Conservation (phyloP, 2,329 filamentous ascomycete genomes). For the Neofusicoccum umdonicola region DNA sequence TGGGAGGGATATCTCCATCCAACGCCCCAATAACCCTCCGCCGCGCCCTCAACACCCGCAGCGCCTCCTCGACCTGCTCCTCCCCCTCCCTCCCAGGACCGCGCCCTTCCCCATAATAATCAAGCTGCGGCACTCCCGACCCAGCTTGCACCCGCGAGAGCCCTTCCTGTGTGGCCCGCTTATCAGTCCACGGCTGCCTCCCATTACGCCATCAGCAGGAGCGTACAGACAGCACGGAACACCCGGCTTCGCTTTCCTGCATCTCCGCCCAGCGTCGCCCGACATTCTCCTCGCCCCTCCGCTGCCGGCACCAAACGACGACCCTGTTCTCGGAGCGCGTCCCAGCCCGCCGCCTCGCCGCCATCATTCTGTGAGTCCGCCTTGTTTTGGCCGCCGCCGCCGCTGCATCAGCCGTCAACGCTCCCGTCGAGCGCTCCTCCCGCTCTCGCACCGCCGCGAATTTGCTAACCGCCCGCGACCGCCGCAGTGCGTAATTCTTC, state of each 20-base stretch:
- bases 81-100: constrained; percentile 6
- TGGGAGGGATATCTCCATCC: constrained; percentile 15
- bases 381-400: not conserved
- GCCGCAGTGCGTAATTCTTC: constrained; percentile 26
- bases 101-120: constrained; percentile 12
- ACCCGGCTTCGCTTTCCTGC: constrained; percentile 13
- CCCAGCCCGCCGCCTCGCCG: constrained; percentile 3
- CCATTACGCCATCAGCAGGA: constrained; percentile 15
- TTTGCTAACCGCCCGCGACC: not conserved
- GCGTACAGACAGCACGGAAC: constrained; percentile 11
- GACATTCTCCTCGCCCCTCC: not conserved
- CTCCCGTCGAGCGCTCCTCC: not conserved
- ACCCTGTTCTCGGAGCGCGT: not conserved
- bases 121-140: not conserved
- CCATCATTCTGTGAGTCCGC: constrained; percentile 16
- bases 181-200: constrained; percentile 16
- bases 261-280: not conserved
- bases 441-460: not conserved
- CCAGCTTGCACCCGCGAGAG: constrained; percentile 3
- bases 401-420: not conserved
- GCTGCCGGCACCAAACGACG: not conserved
- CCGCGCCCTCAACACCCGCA: constrained; percentile 13
- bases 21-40: constrained; percentile 16
- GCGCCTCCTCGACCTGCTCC: constrained; percentile 11
- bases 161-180: constrained; percentile 14